Evolutionary conservation across 1,139 yeast species (phyloP).

Genomic region (Yamadazyma sp.): DNA sequence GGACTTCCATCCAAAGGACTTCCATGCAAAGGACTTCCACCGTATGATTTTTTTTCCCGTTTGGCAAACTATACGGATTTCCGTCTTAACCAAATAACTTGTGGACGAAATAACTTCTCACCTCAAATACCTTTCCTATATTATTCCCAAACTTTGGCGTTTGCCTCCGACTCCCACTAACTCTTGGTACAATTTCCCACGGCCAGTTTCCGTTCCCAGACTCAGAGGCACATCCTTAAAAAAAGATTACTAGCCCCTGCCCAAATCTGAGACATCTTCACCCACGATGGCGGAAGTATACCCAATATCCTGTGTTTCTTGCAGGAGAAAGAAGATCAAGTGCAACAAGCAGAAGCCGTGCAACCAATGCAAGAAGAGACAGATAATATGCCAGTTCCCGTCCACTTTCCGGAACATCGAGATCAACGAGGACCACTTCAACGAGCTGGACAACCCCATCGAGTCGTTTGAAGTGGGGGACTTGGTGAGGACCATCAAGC

Average conservation of each 20-base stretch:
- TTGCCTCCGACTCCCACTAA: too few species aligned
- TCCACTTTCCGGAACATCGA: slow-evolving; percentile 39
- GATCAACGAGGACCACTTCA: slow-evolving; percentile 17
- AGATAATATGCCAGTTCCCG: slow-evolving; percentile 38
- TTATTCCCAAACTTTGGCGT: not conserved
- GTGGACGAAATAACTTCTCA: not conserved
- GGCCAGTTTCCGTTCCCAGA: too few species aligned
- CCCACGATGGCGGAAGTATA: slow-evolving; percentile 28
- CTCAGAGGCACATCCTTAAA: too few species aligned
- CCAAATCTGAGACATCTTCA: not conserved
- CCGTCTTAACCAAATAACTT: not conserved
- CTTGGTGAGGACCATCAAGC: slow-evolving; percentile 10
- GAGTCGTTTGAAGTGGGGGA: slow-evolving; percentile 2
- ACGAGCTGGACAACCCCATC: slow-evolving; percentile 3
- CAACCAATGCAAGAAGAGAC: slow-evolving; percentile 35
- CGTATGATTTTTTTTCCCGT: not conserved
- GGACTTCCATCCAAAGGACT: slow-evolving; percentile 1
- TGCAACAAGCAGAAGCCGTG: slow-evolving; percentile 44
- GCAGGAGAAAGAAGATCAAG: slow-evolving; percentile 42
- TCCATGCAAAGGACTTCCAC: not conserved
- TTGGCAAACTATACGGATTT: slow-evolving; percentile 3
- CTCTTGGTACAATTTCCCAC: too few species aligned
- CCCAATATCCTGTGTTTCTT: slow-evolving; percentile 45
- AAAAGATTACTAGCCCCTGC: not conserved
- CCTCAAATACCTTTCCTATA: not conserved